A percentile compares a stretch with the other conserved stretches of the same genome.
These are phyloP conservation scores for Erigeron canadensis DNA, from an alignment of 129 eudicot species.

Conservation along the genomic window DNA sequence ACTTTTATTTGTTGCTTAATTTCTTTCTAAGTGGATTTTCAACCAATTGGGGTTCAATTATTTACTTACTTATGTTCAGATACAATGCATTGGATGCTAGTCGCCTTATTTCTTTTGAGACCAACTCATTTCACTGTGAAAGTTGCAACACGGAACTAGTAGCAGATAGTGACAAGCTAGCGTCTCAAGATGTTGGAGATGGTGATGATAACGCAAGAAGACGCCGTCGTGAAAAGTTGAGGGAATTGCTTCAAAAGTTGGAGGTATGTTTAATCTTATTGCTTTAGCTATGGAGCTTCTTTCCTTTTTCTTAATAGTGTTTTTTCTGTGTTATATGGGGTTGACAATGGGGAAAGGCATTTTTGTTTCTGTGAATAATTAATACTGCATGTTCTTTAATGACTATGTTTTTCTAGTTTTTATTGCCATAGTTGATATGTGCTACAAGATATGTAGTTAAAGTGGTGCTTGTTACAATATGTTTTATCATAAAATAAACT, in stretches of 20 bases:
- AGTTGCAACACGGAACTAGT: constrained; percentile 85
- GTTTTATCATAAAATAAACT: no score
- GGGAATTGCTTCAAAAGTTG: constrained; percentile 63
- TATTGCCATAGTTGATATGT: no score
- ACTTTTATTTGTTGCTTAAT: constrained; percentile 4
- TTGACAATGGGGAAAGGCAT: no score
- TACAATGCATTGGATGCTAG: constrained; percentile 80
- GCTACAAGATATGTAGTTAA: no score
- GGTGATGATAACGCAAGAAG: constrained; percentile 96
- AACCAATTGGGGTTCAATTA: constrained; percentile 1
- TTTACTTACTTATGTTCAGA: constrained; percentile 37
- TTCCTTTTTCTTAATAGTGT: no score
- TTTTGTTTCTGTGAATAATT: no score
- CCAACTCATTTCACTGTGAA: constrained; percentile 84
- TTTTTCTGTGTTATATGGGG: no score
- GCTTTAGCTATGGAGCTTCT: no score
- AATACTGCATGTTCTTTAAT: no score
- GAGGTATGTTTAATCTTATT: constrained; percentile 48
- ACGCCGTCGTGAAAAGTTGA: constrained; percentile 45
- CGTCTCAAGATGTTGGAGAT: constrained; percentile 47
- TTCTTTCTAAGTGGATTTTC: constrained; percentile 1
- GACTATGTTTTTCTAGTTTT: no score
- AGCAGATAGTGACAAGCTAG: constrained; percentile 35
- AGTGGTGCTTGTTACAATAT: not conserved
- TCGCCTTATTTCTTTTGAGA: constrained; percentile 59